Evolutionary conservation across 495 filamentous ascomycete genomes (phyloP).

Genomic region (Trichocladium antarcticum): DNA sequence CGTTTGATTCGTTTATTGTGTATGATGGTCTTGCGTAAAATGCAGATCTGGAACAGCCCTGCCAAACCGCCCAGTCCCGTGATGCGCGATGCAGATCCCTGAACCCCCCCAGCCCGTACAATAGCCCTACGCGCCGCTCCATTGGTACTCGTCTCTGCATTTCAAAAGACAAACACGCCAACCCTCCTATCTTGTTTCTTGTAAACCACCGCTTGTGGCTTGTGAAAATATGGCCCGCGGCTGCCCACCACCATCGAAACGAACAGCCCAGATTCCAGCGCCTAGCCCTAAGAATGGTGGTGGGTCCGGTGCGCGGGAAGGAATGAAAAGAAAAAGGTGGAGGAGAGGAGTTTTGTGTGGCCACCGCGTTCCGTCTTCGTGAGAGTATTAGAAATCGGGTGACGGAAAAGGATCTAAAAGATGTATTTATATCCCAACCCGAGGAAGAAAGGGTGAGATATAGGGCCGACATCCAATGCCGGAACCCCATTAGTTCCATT

Average conservation of each 20-base stretch:
- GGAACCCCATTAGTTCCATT: neutral
- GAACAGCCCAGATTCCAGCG: neutral
- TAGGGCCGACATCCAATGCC: neutral
- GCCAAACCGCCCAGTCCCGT: neutral
- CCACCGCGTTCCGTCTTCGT: conserved; percentile 1
- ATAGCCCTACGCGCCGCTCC: neutral
- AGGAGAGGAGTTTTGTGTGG: neutral
- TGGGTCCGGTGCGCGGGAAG: neutral
- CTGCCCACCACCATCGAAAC: neutral
- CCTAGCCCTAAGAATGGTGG: too few species aligned
- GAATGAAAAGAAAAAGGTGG: neutral
- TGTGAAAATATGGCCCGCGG: too few species aligned
- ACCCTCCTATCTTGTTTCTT: too few species aligned
- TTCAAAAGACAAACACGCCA: too few species aligned
- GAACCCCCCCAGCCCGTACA: too few species aligned
- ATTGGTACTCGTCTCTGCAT: neutral
- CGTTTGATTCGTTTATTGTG: too few species aligned
- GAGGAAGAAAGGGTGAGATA: neutral
- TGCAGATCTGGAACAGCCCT: too few species aligned
- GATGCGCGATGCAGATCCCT: too few species aligned
- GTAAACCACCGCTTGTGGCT: too few species aligned
- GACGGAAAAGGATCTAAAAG: conserved; percentile 1
- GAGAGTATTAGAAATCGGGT: conserved; percentile 7
- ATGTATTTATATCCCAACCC: conserved; percentile 6
- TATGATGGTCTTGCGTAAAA: too few species aligned